These are phyloP conservation scores for Fonsecaea nubica DNA, from an alignment of 2,329 filamentous ascomycete species.

Conservation along the genomic window DNA sequence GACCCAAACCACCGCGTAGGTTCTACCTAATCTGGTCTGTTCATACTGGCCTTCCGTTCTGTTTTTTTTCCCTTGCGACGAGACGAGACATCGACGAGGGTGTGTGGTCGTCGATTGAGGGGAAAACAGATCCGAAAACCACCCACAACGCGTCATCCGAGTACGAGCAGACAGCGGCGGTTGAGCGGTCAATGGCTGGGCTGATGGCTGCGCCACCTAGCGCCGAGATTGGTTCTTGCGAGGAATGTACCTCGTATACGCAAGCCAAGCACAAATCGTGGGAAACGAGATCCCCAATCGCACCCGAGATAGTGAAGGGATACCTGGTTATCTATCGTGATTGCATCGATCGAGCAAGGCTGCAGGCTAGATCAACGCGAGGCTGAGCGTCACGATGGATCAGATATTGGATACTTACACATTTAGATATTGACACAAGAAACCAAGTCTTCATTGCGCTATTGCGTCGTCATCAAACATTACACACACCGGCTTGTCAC, in stretches of 20 bases:
- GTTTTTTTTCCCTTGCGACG: too few relatives aligned
- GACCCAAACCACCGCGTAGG: too few relatives aligned
- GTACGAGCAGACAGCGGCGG: too few relatives aligned
- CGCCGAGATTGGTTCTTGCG: neutral
- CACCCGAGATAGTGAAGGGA: neutral
- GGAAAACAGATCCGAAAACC: neutral
- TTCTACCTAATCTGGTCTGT: neutral
- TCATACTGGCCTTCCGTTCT: neutral
- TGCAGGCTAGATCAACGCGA: neutral
- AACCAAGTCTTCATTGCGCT: neutral
- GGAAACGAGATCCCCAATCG: neutral
- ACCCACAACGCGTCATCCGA: neutral
- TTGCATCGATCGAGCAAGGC: neutral
- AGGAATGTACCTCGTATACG: neutral
- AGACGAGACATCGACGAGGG: too few relatives aligned
- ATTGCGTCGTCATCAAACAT: slow-evolving; percentile 10
- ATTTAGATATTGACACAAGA: too few relatives aligned
- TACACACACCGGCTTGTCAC: neutral
- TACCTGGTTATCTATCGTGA: neutral
- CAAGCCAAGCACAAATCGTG: neutral
- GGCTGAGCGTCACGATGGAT: neutral
- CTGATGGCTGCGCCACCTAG: slow-evolving; percentile 9
- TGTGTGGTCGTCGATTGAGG: neutral
- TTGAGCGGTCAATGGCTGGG: slow-evolving; percentile 7
- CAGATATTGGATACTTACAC: too few relatives aligned